phyloP scores from a whole-genome alignment of 768 basidiomycete genomes.

The Russula sp. region DNA sequence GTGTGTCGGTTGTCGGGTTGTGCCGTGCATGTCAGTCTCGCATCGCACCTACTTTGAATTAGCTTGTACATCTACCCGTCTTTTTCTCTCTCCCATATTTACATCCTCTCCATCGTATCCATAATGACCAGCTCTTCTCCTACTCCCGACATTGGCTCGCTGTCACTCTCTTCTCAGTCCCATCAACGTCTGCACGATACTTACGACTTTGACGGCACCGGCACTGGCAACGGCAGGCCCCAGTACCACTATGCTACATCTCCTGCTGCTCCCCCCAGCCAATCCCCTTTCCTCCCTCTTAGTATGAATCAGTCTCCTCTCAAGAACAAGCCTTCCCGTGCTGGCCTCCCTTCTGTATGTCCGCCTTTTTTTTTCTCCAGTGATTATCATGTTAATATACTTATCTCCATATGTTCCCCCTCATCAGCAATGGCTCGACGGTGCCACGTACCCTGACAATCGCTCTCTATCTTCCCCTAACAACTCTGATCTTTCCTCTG shows the following conservation, averaged over 20 bases:
- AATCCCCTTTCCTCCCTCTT: constrained; percentile 48
- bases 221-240: constrained; percentile 47
- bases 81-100: constrained; percentile 16
- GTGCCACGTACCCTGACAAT: constrained; percentile 52
- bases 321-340: constrained; percentile 70
- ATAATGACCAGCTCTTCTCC: constrained; percentile 75
- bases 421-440: constrained; percentile 83
- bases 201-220: constrained; percentile 77
- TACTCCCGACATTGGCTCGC: constrained; percentile 70
- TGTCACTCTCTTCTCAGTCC: constrained; percentile 63
- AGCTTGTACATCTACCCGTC: constrained; percentile 1
- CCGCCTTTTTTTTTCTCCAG: constrained; percentile 28
- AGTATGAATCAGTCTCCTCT: constrained; percentile 65
- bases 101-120: constrained; percentile 7
- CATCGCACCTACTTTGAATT: neutral
- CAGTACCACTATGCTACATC: constrained; percentile 72
- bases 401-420: constrained; percentile 27
- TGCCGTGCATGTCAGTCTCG: constrained; percentile 11
- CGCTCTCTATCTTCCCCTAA: constrained; percentile 83
- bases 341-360: constrained; percentile 70
- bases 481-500: constrained; percentile 85
- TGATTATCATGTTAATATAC: constrained; percentile 15
- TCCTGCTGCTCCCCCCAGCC: constrained; percentile 51
- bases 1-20: constrained; percentile 17
- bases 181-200: constrained; percentile 82